Evolutionary conservation across 2,329 filamentous ascomycete species (phyloP).

Genomic region (Triangularia verruculosa): DNA sequence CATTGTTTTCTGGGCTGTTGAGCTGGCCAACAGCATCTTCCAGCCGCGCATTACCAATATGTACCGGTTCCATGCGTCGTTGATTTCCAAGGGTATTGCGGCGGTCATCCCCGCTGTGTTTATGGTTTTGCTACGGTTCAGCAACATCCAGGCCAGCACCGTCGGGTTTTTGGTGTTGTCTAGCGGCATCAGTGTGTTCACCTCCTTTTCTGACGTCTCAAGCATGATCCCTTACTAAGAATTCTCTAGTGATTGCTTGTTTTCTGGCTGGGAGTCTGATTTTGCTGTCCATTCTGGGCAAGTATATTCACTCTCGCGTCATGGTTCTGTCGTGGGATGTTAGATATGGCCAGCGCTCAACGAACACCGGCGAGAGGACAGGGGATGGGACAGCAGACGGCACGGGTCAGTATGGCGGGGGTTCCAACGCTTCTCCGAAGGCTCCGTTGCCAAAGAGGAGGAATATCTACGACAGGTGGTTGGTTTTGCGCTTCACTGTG

Average conservation of each 20-base stretch:
- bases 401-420: not conserved
- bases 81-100: constrained; percentile 21
- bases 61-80: constrained; percentile 17
- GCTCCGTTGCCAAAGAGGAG: constrained; percentile 14
- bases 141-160: constrained; percentile 16
- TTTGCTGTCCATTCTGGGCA: constrained; percentile 39
- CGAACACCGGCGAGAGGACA: constrained; percentile 13
- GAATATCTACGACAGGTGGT: constrained; percentile 45
- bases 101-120: constrained; percentile 21
- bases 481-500: constrained; percentile 44
- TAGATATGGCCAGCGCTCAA: constrained; percentile 30
- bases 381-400: constrained; percentile 10
- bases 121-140: constrained; percentile 23
- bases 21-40: constrained; percentile 26
- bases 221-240: not conserved
- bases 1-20: constrained; percentile 41
- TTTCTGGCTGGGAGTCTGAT: constrained; percentile 37
- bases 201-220: not conserved
- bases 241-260: constrained; percentile 37
- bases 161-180: constrained; percentile 24
- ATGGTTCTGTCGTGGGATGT: constrained; percentile 34
- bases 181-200: constrained; percentile 24
- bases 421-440: not conserved
- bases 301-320: constrained; percentile 40
- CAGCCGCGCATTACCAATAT: constrained; percentile 20